Evolutionary conservation across 2,329 filamentous ascomycete genomes (phyloP).

Genomic region (Botryotinia narcissicola): DNA sequence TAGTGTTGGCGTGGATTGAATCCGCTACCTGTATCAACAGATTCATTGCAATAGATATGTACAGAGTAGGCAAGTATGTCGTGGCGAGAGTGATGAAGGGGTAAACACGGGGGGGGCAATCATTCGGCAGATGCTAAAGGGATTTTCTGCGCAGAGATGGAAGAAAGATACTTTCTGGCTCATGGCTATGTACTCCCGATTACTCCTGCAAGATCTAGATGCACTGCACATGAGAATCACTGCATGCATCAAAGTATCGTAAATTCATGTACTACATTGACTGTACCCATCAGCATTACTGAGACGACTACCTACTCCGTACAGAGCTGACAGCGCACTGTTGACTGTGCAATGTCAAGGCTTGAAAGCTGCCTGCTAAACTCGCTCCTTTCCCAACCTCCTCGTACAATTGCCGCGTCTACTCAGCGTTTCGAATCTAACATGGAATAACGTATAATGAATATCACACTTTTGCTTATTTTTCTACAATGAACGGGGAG

Average conservation of each 20-base stretch:
- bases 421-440: not conserved
- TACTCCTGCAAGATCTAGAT: conserved; percentile 7
- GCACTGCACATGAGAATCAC: conserved; percentile 8
- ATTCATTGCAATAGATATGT: not conserved
- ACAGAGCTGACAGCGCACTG: conserved; percentile 8
- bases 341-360: not conserved
- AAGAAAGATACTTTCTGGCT: not conserved
- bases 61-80: too few species aligned
- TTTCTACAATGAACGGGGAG: not conserved
- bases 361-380: conserved; percentile 1
- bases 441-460: not conserved
- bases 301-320: not conserved
- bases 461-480: not conserved
- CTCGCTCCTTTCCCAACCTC: conserved; percentile 10
- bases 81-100: not conserved
- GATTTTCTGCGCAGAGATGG: not conserved
- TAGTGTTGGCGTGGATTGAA: not conserved
- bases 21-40: not conserved
- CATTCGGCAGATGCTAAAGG: not conserved
- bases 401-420: conserved; percentile 3
- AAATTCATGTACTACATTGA: not conserved
- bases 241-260: conserved; percentile 1
- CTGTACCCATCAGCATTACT: not conserved
- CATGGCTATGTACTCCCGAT: not conserved
- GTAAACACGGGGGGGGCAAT: not conserved